These are phyloP conservation scores for Phascolomyces articulosus DNA, from an alignment of 371 early-diverging fungal species.

Conservation along the genomic window DNA sequence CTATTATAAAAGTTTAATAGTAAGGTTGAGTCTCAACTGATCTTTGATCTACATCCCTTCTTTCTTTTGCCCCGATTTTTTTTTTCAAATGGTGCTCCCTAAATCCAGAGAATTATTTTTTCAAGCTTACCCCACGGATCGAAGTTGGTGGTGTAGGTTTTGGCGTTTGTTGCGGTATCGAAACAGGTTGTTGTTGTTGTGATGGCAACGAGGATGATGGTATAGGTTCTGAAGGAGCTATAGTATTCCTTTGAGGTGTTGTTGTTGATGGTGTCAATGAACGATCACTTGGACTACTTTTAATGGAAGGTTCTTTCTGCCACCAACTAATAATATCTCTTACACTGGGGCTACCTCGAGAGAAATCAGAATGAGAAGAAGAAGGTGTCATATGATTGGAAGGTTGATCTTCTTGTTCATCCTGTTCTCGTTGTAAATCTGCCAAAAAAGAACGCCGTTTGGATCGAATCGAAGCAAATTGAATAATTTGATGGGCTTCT, in stretches of 20 bases:
- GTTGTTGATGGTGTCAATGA: not conserved
- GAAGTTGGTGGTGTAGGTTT: conserved; percentile 4
- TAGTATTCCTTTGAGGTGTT: not conserved
- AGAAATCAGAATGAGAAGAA: not conserved
- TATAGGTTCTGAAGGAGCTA: not conserved
- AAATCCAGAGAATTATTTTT: not conserved
- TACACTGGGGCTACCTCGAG: conserved; percentile 4
- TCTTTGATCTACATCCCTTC: not conserved
- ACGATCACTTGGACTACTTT: conserved; percentile 1
- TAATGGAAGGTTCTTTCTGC: conserved; percentile 13
- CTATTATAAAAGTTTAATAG: not conserved
- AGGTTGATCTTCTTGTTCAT: not conserved
- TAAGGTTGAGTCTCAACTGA: no score
- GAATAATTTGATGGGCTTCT: conserved; percentile 9
- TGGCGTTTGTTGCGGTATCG: not conserved
- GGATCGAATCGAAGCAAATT: conserved; percentile 13
- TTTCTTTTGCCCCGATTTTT: not conserved
- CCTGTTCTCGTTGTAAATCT: not conserved
- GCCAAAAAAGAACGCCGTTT: conserved; percentile 13
- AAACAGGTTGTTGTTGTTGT: not conserved
- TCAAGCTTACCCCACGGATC: conserved; percentile 1
- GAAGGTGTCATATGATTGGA: not conserved
- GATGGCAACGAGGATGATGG: not conserved
- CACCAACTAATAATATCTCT: conserved; percentile 19
- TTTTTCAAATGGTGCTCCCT: not conserved